Conservation (phyloP, 352 stramenopile genomes). For the Pythium rishiriense region DNA sequence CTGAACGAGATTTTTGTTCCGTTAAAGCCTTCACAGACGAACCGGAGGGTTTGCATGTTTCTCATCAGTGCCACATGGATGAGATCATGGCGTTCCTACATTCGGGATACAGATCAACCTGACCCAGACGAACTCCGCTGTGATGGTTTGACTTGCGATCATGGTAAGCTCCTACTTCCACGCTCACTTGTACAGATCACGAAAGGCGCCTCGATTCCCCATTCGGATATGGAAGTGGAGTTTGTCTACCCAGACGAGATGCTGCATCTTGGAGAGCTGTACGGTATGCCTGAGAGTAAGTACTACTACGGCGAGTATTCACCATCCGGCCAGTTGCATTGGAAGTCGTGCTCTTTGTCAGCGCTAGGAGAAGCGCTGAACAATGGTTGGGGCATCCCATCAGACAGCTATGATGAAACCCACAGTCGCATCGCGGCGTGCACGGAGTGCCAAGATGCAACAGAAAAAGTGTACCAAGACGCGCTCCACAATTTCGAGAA, state of each 20-base stretch:
- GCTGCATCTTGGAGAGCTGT: constrained; percentile 52
- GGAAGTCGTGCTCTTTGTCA: constrained; percentile 47
- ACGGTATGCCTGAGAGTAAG: constrained; percentile 43
- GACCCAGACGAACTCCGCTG: constrained; percentile 35
- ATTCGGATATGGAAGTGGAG: constrained; percentile 50
- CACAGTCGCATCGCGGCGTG: constrained; percentile 42
- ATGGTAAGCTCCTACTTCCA: constrained; percentile 58
- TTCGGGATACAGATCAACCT: constrained; percentile 61
- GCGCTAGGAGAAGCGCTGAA: constrained; percentile 33
- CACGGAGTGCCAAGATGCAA: constrained; percentile 47
- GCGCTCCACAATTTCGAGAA: constrained; percentile 68
- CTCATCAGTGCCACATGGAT: constrained; percentile 63
- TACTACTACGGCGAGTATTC: constrained; percentile 54
- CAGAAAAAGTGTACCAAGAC: constrained; percentile 40
- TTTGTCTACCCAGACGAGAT: constrained; percentile 67
- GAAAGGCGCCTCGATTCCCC: constrained; percentile 42
- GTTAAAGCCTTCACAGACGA: constrained; percentile 2
- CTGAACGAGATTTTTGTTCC: constrained; percentile 48
- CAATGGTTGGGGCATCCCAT: constrained; percentile 19
- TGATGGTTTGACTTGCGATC: constrained; percentile 44
- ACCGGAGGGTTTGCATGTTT: constrained; percentile 44
- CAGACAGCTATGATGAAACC: constrained; percentile 33
- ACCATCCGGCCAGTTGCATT: constrained; percentile 32
- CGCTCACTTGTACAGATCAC: constrained; percentile 43
- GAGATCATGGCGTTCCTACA: constrained; percentile 64